Evolutionary conservation across 441 rosid genomes (phyloP), one percentile per base, ranked within the genome.

Genomic region (Pelargonium australe): DNA sequence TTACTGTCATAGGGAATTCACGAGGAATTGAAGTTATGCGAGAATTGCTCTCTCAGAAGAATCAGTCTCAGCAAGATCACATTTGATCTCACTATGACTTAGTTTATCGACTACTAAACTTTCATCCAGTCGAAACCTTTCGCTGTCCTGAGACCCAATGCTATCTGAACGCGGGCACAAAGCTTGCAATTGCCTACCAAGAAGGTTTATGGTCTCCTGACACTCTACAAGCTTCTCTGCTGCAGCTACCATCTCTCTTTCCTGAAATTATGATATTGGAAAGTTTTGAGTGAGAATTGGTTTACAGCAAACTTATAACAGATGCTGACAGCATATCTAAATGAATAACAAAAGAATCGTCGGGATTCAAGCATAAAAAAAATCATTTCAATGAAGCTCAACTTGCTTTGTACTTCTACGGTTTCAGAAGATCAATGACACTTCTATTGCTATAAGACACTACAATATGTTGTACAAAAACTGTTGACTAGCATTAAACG

Each of bases 141-240:
- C 49, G 9, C 49, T 44, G 13, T 44, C 12, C 12, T 12, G 49
- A 44, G 49, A 44, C 12, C 49, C 49, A 9, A 44, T 44, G 58
- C 58, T 51, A 13, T 51, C 58, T 51, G 58, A 51, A 51, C 58
- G 58, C n/a, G 58, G 58, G 58, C 58, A 51, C 58, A 51, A n/a
- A 51, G 58, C 58, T 51, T 51, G 58, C 7, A 51, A 14, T n/a
- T 51, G 58, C 17, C 13, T 51, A 19, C 58, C 58, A 51, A 51
- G 58, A 17, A 51, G 58, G 58, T 51, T 13, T 14, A 51, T 51
- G 58, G 58, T 51, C 16, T 51, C 58, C 8, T 51, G 58, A 51
- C 58, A 51, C 58, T 51, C 58, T 51, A 51, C 58, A 16, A 51
- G 58, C 58, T 51, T 51, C 58, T 12, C 58, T 51, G 58, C 16